Conservation (phyloP, 345 rosid species). For the Noccaea bulbosa region DNA sequence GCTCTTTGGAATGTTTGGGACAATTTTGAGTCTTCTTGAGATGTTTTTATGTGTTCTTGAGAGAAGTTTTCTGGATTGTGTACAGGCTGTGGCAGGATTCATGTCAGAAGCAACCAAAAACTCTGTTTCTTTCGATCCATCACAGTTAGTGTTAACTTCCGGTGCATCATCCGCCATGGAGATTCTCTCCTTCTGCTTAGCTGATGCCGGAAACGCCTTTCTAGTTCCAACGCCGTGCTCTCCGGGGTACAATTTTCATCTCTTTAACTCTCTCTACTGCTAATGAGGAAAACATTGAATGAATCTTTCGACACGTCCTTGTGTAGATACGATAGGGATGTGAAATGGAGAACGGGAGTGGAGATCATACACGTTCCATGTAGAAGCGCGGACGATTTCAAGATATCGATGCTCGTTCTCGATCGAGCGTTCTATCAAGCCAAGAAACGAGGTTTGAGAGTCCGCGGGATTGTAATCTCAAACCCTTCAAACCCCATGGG, state of each 20-base stretch:
- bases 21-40: neutral
- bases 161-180: slow-evolving; percentile 81
- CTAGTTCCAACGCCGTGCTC: slow-evolving; percentile 87
- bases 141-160: slow-evolving; percentile 65
- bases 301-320: neutral
- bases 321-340: slow-evolving; percentile 76
- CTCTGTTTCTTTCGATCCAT: slow-evolving; percentile 64
- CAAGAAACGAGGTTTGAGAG: slow-evolving; percentile 80
- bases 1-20: slow-evolving; percentile 3
- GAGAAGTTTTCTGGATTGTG: slow-evolving; percentile 23
- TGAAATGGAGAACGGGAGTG: slow-evolving; percentile 90
- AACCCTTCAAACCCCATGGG: slow-evolving; percentile 87
- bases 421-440: slow-evolving; percentile 89
- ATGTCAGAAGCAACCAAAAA: slow-evolving; percentile 65
- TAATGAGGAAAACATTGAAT: neutral
- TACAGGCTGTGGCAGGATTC: slow-evolving; percentile 77
- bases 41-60: slow-evolving; percentile 20
- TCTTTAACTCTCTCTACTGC: neutral
- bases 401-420: slow-evolving; percentile 64
- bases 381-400: slow-evolving; percentile 79
- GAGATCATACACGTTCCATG: slow-evolving; percentile 90
- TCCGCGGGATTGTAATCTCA: slow-evolving; percentile 77
- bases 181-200: slow-evolving; percentile 84
- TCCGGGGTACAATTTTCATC: slow-evolving; percentile 59
- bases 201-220: slow-evolving; percentile 93